Base-by-base conservation (phyloP, 1,284 basidiomycete genomes). In the Apiotrichum siamense region DNA sequence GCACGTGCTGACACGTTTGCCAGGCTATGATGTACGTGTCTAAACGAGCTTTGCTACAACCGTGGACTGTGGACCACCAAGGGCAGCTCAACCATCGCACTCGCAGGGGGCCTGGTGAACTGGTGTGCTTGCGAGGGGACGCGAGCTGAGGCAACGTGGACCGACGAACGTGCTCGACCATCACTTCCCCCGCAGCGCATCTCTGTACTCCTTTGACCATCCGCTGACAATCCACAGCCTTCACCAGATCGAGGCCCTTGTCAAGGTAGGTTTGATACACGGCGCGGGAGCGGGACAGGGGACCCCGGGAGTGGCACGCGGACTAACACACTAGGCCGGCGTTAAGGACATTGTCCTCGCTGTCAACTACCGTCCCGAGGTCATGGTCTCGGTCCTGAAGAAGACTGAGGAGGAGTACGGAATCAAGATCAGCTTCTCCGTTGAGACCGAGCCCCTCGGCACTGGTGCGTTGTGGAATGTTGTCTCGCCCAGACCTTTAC, bases 331-430 rank as follows among this genome's bases (percentile, higher is more conserved):
- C 21, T 13, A 77, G 75, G 78, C 77, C 51, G 78, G 78, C 47
- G 78, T 79, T 63, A 78, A 74, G 61, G 77, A 78, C 63, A 75
- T 79, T 55, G 78, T 79, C 44, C 75, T 79, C 47, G 78, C 78
- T 31, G 78, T 79, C 64, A 78, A 78, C 69, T 78, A 78, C 67
- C 69, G 77, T 43, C 77, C 77, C 18, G 77, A 78, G 61, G 77
- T 79, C 58, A 79, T 79, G 78, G 77, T 78, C 43, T 71, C 76
- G 18, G 72, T 78, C 27, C 67, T 79, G 50, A 77, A 77, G 66
- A 75, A 79, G 68, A 76, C 75, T 13, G 78, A 79, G 61, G 76
- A 78, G 63, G 70, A 77, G 65, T 77, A 77, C 61, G 76, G 76
- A 47, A 78, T 79, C 72, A 76, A 72, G 59, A 79, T 79, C 64